Base-by-base conservation (phyloP, 2,329 filamentous ascomycete species). In the Colletotrichum destructivum region DNA sequence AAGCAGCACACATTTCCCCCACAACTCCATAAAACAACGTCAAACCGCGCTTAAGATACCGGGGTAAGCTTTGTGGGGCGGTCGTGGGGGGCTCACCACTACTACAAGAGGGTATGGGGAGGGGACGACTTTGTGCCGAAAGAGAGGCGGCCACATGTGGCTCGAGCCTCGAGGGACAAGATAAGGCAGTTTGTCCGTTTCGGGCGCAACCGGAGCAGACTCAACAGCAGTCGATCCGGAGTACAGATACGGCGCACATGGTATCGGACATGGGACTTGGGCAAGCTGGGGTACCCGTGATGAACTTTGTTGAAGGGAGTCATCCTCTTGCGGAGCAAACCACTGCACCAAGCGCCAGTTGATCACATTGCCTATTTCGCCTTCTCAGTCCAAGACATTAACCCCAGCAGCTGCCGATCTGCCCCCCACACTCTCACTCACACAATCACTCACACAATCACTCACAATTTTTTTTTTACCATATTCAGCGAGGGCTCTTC, bases 11-110 rank as follows among this genome's bases (percentile, higher is more conserved):
- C 51, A 38, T 56, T 71, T 56, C 55, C 71, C 64, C 71, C 68
- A 72, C 68, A 73, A 72, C 69, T 61, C 71, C 71, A 72, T 73
- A 72, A 72, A 72, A 72, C 69, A 59, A 72, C 64, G 70, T 71
- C 61, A 70, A 72, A 71, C 61, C 70, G 66, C 60, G 38, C 66
- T 55, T 49, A 44, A 46, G 59, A 63, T 62, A 46, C 69, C 60
- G 69, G 69, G 69, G 64, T 69, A 54, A 59, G 49, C 18, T 59
- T 68, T 44, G 66, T 64, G 65, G 69, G 59, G 65, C 69, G 63
- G 16, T 46, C 69, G 69, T 70, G 70, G 70, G 70, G 63, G 69
- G 68, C 68, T 68, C 67, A 40, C 59, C 31, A 59, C 69, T 42
- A 44, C 63, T 44, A 44, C 51, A 38, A 44, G 68, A 71, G 57